Evolutionary conservation across 2,329 filamentous ascomycete genomes (phyloP), one percentile per base, ranked within the genome.

Genomic region (Alternaria angustiovoidea): DNA sequence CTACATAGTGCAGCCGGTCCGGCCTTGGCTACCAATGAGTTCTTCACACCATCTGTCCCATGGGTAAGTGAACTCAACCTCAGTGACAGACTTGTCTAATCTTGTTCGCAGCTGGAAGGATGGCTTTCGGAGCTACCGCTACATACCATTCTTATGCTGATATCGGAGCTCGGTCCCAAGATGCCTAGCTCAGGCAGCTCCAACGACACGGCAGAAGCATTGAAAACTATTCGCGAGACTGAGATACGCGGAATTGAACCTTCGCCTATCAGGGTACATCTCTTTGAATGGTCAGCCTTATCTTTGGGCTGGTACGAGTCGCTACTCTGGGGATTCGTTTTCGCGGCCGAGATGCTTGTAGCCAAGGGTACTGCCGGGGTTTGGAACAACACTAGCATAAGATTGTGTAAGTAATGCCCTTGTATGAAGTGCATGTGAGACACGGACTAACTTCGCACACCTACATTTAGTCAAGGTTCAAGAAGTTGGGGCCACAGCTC

Each of bases 221-320:
- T 82, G 73, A 46, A 80, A 43, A 84, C 81, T 26, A 88, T 92
- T 61, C 84, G 83, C 59, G 82, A 84, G 18, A 85, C 90, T 1
- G 84, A 87, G 51, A 82, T 96, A 43, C 85, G 88, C 9, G 89
- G 88, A 8, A 87, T 97, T 38, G 93, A 97, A 46, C 87, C 91
- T 1, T 88, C 88, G 1, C 84, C 90, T 0, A 85, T 92, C 53
- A 87, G 91, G 32, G 90, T 95, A 16, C 94, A 97, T 74, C 90
- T 92, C 14, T 98, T 98, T 72, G 93, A 97, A 80, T 98, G 94
- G 94, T 94, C 93, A 3, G 89, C 92, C 0, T 83, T 97, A 34
- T 91, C 92, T 0, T 84, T 98, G 51, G 94, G 94, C 49, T 98
- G 95, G 95, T 97, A 98, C 77, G 93, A 97, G 78, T 94, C 92